Evolutionary conservation across 148 eudicot species (phyloP).

Genomic region (Persicaria maculosa): DNA sequence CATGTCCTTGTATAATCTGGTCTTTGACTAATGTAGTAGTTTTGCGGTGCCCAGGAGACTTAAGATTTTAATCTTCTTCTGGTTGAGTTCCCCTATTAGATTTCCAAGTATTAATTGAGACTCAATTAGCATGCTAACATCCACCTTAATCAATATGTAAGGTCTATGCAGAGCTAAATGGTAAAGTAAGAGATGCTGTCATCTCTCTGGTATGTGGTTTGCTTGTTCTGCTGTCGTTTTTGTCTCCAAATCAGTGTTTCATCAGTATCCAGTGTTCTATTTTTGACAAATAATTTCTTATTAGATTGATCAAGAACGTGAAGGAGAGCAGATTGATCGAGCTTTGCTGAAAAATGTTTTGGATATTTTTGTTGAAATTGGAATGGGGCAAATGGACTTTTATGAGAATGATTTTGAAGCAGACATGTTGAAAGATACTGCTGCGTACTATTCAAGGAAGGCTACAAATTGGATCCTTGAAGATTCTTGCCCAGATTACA

Average conservation of each 20-base stretch:
- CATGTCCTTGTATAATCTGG: neutral
- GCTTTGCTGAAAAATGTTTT: slow-evolving; percentile 57
- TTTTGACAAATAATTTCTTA: neutral
- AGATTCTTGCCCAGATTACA: slow-evolving; percentile 72
- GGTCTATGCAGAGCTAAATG: slow-evolving; percentile 43
- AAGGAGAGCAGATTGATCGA: slow-evolving; percentile 61
- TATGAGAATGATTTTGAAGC: slow-evolving; percentile 61
- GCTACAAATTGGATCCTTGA: slow-evolving; percentile 64
- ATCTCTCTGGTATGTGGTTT: slow-evolving; percentile 44
- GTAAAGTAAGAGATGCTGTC: slow-evolving; percentile 53
- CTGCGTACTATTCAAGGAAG: slow-evolving; percentile 65
- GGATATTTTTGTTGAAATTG: slow-evolving; percentile 54
- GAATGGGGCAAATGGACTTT: slow-evolving; percentile 35
- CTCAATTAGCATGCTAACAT: neutral
- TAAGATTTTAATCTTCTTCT: neutral
- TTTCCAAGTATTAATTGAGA: neutral
- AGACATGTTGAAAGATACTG: slow-evolving; percentile 39
- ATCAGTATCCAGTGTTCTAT: neutral
- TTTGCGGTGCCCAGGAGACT: neutral
- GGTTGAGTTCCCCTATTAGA: neutral
- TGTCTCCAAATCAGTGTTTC: neutral
- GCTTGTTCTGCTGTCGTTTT: neutral
- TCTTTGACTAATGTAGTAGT: neutral
- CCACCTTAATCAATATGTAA: slow-evolving; percentile 11
- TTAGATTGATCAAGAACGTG: slow-evolving; percentile 67